Percentiles rank a stretch among this genome's conserved stretches.
phyloP scores from a whole-genome alignment of 345 rosid genomes.

The Aegle marmelos region DNA sequence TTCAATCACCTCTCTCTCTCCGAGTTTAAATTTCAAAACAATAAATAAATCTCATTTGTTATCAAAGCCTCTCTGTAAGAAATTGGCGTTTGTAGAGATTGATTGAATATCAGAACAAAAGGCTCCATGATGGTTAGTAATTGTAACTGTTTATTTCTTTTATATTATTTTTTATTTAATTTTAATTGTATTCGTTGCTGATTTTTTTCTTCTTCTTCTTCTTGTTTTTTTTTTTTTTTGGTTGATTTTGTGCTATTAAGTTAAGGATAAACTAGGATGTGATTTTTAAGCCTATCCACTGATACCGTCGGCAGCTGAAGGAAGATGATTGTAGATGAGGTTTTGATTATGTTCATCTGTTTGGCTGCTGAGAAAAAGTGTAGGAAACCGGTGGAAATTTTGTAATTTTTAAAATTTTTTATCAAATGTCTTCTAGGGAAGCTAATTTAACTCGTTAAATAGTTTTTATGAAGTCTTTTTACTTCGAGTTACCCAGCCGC shows the following conservation, averaged over 20 bases:
- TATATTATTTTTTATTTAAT: background rate
- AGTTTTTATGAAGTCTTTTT: background rate
- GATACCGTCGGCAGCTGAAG: background rate
- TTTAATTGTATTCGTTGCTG: background rate
- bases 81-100: background rate
- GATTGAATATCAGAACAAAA: background rate
- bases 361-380: background rate
- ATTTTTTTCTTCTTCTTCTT: background rate
- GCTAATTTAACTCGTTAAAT: background rate
- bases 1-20: background rate
- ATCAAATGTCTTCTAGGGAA: background rate
- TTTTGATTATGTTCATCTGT: background rate
- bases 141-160: background rate
- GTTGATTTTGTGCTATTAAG: background rate
- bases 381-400: background rate
- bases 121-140: constrained; percentile 4
- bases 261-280: background rate
- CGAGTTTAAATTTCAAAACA: background rate
- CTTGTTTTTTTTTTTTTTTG: background rate
- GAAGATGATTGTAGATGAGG: background rate
- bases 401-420: background rate
- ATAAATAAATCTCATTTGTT: no score
- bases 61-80: background rate
- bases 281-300: background rate
- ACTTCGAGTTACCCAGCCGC: background rate